Evolutionary conservation across 108 stramenopile genomes (phyloP), one percentile per base, ranked within the genome.

Genomic region (Pelagomonas calceolata): DNA sequence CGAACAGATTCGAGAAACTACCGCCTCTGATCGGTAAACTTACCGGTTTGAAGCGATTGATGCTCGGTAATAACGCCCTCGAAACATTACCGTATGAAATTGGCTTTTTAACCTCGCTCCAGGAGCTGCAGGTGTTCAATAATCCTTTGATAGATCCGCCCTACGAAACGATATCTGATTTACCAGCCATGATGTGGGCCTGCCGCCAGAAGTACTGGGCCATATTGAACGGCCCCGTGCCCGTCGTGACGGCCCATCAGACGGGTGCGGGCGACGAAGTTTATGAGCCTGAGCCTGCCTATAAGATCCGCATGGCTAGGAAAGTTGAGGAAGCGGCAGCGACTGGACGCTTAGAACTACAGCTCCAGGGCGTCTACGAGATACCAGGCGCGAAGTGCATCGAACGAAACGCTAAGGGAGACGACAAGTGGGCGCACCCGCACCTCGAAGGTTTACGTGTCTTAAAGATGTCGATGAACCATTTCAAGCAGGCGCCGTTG

Each of bases 191-290:
- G 72, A 63, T 73, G 30, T 73, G 65, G 64, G n/a, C 30, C 63
- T 73, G 72, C 72, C 63, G 72, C 63, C 72, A 73, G 44, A 73
- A 73, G 44, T 73, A 73, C 72, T 66, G 65, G 72, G 72, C 66
- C 7, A 29, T 65, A 43, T 43, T 66, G 16, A 66, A 66, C 66
- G 66, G 72, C 65, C 66, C 39, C 32, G 34, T 37, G 29, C 72
- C 72, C 29, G 44, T 66, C 26, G 70, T 71, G 26, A 14, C 64
- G 35, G 35, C 64, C 3, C 63, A 64, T 26, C 63, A 31, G 34
- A 36, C 26, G 36, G 63, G 64, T 18, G 60, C 65, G 36, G 64
- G 32, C 4, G 35, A 64, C 35, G 70, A 71, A 64, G 34, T 60
- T 64, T 0, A 65, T 3, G 70, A 71, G 70, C 70, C 64, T 7